A percentile compares a stretch with the other conserved stretches of the same genome.
Conservation (phyloP, 169 alveolate genomes). For the Miamiensis avidus region DNA sequence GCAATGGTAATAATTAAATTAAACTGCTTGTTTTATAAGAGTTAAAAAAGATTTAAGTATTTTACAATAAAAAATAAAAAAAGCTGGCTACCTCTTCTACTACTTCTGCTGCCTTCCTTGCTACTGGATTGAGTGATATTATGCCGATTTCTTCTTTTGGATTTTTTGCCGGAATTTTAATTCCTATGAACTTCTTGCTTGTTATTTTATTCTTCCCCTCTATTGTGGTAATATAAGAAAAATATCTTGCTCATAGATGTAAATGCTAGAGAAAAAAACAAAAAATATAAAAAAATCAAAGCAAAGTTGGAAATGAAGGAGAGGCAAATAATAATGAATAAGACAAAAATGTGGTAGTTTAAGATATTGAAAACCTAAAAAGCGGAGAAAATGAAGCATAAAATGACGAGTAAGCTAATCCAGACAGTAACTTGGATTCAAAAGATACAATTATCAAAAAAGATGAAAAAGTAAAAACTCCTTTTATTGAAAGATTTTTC, state of each 20-base stretch:
- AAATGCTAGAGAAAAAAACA: background rate
- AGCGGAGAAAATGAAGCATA: background rate
- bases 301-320: too few species aligned
- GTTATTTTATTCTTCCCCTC: constrained; percentile 8
- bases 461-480: too few species aligned
- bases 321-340: background rate
- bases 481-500: too few species aligned
- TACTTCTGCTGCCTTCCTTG: constrained; percentile 26
- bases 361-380: background rate
- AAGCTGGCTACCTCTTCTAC: constrained; percentile 33
- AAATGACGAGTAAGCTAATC: too few species aligned
- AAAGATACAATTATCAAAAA: too few species aligned
- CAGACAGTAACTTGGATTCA: too few species aligned
- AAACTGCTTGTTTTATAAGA: background rate
- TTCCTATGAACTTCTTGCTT: constrained; percentile 15
- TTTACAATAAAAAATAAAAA: background rate
- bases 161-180: constrained; percentile 16
- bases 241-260: background rate
- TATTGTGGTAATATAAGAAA: constrained; percentile 14
- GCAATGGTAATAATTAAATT: background rate
- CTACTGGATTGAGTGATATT: constrained; percentile 27
- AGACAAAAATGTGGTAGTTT: too few species aligned
- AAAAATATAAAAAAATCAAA: too few species aligned
- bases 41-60: too few species aligned
- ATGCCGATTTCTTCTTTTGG: constrained; percentile 37